Evolutionary conservation across 495 filamentous ascomycete genomes (phyloP).

Genomic region (Cryomyces minteri): DNA sequence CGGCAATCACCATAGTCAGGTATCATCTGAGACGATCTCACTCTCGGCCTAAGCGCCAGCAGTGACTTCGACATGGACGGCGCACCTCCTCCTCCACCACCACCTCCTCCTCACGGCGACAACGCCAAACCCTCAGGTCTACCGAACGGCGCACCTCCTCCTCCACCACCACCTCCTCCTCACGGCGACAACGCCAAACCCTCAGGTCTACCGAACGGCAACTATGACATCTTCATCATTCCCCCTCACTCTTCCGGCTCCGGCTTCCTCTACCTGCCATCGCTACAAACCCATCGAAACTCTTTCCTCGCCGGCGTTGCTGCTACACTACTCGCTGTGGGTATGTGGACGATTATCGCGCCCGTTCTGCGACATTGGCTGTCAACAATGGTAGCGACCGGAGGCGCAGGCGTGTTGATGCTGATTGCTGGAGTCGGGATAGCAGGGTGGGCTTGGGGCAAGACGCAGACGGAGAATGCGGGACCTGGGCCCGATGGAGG

Average conservation of each 20-base stretch:
- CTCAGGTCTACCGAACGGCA: constrained; percentile 53
- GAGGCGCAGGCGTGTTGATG: constrained; percentile 39
- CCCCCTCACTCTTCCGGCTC: constrained; percentile 81
- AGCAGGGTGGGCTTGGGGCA: constrained; percentile 57
- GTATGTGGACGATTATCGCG: constrained; percentile 44
- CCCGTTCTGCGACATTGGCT: constrained; percentile 56
- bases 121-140: constrained; percentile 30
- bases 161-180: constrained; percentile 20
- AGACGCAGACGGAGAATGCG: constrained; percentile 34
- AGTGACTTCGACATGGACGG: not conserved
- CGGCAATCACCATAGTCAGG: too few species aligned
- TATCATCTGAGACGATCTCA: too few species aligned
- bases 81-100: constrained; percentile 12
- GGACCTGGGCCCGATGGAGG: constrained; percentile 3
- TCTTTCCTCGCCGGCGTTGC: constrained; percentile 78
- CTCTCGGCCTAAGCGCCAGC: not conserved
- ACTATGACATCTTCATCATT: constrained; percentile 95
- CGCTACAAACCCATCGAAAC: constrained; percentile 65
- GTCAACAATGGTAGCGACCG: constrained; percentile 34
- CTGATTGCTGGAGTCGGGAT: constrained; percentile 50
- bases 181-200: constrained; percentile 18
- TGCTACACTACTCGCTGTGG: constrained; percentile 47
- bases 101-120: constrained; percentile 20
- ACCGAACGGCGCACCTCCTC: constrained; percentile 24
- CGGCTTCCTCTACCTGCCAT: constrained; percentile 89